Evolutionary conservation across 2,329 filamentous ascomycete species (phyloP), one percentile per base, ranked within the genome.

Genomic region (Truncatella angustata): DNA sequence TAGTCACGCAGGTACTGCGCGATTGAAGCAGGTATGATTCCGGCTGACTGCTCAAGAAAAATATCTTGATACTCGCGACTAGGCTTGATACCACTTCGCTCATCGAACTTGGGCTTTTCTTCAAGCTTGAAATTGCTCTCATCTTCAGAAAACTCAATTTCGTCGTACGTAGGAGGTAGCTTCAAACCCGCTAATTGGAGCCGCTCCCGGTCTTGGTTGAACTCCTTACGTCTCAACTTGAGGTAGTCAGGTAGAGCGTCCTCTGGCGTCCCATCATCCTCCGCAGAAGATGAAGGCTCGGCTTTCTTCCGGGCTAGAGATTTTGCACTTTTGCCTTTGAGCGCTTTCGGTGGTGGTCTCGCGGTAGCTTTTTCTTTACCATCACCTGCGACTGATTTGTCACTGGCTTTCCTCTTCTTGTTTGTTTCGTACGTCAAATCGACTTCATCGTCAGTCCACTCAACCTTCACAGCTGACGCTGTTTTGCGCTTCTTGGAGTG

Each of bases 1-100:
- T 99, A 99, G 57, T 92, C 89, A 54, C 94, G 85, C 45, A 99
- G 75, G 72, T 94, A 97, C 65, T 94, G 92, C 0, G 93, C 92
- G 50, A 97, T 90, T 0, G 91, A 83, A 0, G 90, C 91, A 0
- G 94, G 94, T 35, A 99, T 91, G 3, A 91, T 65, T 0, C 92
- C 93, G 1, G 84, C 81, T 1, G 92, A 95, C 59, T 86, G 84
- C 12, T 82, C 80, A 21, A 97, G 76, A 42, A 82, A 75, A 44
- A 96, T 86, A 57, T 95, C 90, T 60, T 86, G 77, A 68, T 94
- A 92, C 0, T 78, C 75, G 12, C 86, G 80, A 30, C 82, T 87
- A 0, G 89, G 86, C 48, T 82, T 85, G 49, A 88, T 72, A 3
- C 76, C 72, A 62, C 76, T 73, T 60, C 64, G 64, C 23, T 69